A percentile compares a stretch with the other conserved stretches of the same genome.
phyloP scores from a whole-genome alignment of 257 asterid species.

The Marsdenia floribunda region DNA sequence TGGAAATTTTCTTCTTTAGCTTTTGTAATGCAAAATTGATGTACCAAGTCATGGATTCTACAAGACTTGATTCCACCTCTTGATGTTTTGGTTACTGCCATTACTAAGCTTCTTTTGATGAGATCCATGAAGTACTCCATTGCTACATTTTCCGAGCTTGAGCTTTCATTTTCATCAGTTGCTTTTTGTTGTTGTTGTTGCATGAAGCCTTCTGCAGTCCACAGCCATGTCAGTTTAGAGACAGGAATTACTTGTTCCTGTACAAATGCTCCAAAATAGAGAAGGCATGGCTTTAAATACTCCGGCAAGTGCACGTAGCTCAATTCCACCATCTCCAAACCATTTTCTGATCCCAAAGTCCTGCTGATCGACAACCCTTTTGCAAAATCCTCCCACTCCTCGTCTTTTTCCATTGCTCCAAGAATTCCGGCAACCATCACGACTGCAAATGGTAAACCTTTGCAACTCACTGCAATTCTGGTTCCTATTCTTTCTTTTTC shows the following conservation, averaged over 20 bases:
- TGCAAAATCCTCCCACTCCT: neutral
- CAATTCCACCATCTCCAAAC: neutral
- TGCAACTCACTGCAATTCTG: neutral
- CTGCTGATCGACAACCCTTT: neutral
- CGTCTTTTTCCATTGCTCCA: neutral
- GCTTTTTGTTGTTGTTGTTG: neutral
- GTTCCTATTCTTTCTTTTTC: neutral
- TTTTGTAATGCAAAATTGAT: neutral
- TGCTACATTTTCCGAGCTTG: neutral
- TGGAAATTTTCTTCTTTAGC: conserved; percentile 1
- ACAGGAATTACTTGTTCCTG: neutral
- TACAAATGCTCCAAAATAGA: neutral
- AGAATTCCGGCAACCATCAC: conserved; percentile 1
- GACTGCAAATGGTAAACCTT: conserved; percentile 9
- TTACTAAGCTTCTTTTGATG: neutral
- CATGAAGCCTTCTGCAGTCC: neutral
- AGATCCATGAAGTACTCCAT: neutral
- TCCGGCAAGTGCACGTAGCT: conserved; percentile 16
- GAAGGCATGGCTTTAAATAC: conserved; percentile 4
- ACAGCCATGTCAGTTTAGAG: neutral
- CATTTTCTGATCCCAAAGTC: neutral
- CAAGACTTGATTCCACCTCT: conserved; percentile 3
- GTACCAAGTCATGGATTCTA: conserved; percentile 3
- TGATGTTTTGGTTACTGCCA: neutral
- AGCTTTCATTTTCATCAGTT: too few species aligned